Conservation (phyloP, 75 land plant genomes). For the Pinus albicaulis region DNA sequence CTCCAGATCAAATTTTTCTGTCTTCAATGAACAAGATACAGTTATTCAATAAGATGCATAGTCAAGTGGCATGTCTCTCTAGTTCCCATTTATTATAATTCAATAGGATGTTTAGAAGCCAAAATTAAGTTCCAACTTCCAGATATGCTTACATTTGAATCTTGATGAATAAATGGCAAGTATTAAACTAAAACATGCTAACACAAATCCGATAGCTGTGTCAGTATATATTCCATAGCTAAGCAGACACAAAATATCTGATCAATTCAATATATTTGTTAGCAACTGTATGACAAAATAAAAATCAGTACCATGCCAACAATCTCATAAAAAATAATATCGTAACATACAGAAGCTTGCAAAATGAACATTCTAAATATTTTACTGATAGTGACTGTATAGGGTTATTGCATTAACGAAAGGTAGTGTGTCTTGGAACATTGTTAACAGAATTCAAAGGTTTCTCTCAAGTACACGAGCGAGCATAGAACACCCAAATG, state of each 20-base stretch:
- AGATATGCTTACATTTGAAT: not conserved
- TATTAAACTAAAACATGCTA: not conserved
- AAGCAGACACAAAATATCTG: not conserved
- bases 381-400: not conserved
- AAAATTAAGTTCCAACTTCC: not conserved
- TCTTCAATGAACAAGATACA: constrained; percentile 16
- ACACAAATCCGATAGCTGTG: not conserved
- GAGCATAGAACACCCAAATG: too few species aligned
- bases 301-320: not conserved
- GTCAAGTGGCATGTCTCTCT: not conserved
- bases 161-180: not conserved
- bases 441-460: too few species aligned
- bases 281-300: not conserved
- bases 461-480: too few species aligned
- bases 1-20: constrained; percentile 78
- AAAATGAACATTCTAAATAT: not conserved
- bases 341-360: not conserved
- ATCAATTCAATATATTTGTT: not conserved
- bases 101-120: not conserved
- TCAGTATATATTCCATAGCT: not conserved
- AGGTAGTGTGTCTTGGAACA: too few species aligned
- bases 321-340: not conserved
- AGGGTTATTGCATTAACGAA: not conserved
- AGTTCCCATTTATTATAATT: not conserved
- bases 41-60: not conserved